Evolutionary conservation across 2,329 filamentous ascomycete genomes (phyloP), one percentile per base, ranked within the genome.

Genomic region (Colletotrichum magnum): DNA sequence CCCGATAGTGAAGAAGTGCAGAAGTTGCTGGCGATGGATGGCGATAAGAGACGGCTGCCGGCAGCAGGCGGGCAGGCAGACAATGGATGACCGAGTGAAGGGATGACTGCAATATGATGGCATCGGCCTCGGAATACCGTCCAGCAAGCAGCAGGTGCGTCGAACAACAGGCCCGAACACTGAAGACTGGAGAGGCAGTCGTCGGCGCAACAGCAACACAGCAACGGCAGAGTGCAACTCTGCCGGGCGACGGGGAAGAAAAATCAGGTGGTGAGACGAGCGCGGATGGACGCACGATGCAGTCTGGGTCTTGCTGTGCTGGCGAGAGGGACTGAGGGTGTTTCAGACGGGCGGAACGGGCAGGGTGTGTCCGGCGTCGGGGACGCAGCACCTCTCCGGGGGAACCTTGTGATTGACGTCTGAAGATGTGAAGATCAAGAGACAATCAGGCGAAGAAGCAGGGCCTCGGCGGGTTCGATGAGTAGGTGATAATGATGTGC

Each of bases 281-380:
- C 64, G 64, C 54, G 64, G 68, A 63, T 62, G 52, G 53, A 53
- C 68, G 69, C 69, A 61, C 57, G 67, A 66, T 61, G 58, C 69
- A 70, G 61, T 62, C 32, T 61, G 66, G 61, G 66, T 64, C 60
- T 64, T 58, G 64, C 52, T 41, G 60, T 53, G 45, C 58, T 71
- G 66, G 67, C 50, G 52, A 63, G 59, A 70, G 64, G 58, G 68
- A 58, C 68, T 66, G 64, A 75, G 77, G 75, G 74, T 75, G 82
- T 84, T 84, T 83, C 82, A 84, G 78, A 72, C 73, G 75, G 75
- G 77, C 77, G 75, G 77, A 74, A 77, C 73, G 64, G 68, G 65
- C 71, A 73, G 70, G 75, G 68, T 68, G 39, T 68, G 58, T 58
- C 62, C 66, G 62, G 74, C 69, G 67, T 68, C 65, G 69, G 48